Base-by-base conservation (phyloP, 1,284 basidiomycete species). In the Amylostereum chailletii region DNA sequence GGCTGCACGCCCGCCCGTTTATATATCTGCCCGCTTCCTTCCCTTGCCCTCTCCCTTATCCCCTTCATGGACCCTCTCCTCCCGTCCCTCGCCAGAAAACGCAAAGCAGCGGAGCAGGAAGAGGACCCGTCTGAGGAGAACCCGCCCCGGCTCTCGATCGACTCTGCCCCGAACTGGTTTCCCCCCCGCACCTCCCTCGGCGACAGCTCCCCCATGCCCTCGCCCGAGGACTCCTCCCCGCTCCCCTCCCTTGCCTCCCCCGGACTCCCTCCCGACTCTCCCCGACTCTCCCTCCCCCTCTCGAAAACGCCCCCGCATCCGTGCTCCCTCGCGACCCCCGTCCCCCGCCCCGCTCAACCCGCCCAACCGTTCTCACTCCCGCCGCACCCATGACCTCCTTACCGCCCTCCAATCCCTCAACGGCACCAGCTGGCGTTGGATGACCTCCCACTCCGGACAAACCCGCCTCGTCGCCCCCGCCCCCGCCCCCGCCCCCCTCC, bases 1-100 rank as follows among this genome's bases (percentile, higher is more conserved):
- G 31, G 27, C 5, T 31, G 7, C n/a, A 34, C 32, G 26, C 45
- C 34, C 26, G 43, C 34, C 6, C 45, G 33, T 11, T 38, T 34
- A 58, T 60, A 53, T 56, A 58, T 55, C 60, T 58, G 53, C 59
- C 57, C 60, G 60, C 58, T 60, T 61, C 60, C 58, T 60, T 56
- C 63, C 62, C 51, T 53, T 52, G 53, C 57, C 56, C 57, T 51
- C 56, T 55, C 53, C 56, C 51, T 53, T 58, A 51, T 53, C 54
- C 39, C 53, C 56, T 60, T 58, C 55, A 79, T 79, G 76, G 76
- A 78, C 65, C 68, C 75, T 67, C 67, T 74, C 45, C 65, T 72
- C 67, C 71, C 68, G 47, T 54, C 60, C 58, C 59, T 67, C 52
- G 58, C 57, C 55, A 68, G 74, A 60, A 81, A 81, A 62, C 75